These are phyloP conservation scores for Apiotrichum gamsii DNA, from an alignment of 1,284 basidiomycete genomes.

Conservation along the genomic window DNA sequence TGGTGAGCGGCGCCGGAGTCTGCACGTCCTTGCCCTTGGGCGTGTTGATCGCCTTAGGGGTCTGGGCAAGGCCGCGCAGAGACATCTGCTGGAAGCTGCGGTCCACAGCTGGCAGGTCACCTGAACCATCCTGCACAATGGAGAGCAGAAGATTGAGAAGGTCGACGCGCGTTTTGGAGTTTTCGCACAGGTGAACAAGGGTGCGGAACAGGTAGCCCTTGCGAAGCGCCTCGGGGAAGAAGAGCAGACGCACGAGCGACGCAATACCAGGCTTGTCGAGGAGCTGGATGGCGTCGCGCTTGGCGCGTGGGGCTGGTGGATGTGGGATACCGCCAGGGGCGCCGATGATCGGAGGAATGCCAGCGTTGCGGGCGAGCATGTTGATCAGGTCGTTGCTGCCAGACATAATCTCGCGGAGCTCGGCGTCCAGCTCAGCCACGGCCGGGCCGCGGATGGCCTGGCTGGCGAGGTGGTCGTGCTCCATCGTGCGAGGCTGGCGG, in stretches of 20 bases:
- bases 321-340: neutral
- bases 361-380: neutral
- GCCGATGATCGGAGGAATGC: neutral
- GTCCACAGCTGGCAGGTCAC: conserved; percentile 85
- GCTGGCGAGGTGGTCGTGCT: neutral
- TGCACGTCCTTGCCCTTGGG: conserved; percentile 49
- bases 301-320: conserved; percentile 1
- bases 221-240: conserved; percentile 88
- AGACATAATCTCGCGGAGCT: neutral
- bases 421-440: conserved; percentile 2
- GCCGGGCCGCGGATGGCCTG: neutral
- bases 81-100: conserved; percentile 91
- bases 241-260: conserved; percentile 83
- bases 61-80: conserved; percentile 56
- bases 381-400: neutral
- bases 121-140: conserved; percentile 90
- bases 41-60: conserved; percentile 63
- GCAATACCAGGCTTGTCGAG: conserved; percentile 88
- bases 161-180: conserved; percentile 82
- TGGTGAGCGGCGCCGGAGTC: conserved; percentile 35
- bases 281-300: conserved; percentile 85
- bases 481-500: conserved; percentile 35
- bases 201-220: conserved; percentile 83
- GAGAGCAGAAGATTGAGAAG: conserved; percentile 86
- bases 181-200: conserved; percentile 92